Base-by-base conservation (phyloP, 108 stramenopile genomes). In the Pseudonitzschia delicatissima region DNA sequence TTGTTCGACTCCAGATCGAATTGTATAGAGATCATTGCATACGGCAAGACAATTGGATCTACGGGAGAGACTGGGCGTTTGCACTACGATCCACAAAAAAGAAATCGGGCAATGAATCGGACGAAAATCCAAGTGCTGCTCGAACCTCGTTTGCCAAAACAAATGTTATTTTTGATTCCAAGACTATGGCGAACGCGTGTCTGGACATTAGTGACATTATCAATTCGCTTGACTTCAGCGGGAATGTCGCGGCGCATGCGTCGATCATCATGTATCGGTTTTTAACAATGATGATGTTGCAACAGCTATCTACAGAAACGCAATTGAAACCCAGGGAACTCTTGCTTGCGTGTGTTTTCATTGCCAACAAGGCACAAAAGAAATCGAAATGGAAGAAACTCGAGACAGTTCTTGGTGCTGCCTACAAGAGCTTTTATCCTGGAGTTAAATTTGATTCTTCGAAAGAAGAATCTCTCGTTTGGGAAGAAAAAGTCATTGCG, bases 321-420 rank as follows among this genome's bases (percentile, higher is more conserved):
- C 76, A 78, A 65, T 45, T 84, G 55, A 88, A 88, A 73, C 69
- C 82, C 17, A 77, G 89, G 32, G 92, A 93, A 45, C 62, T 84
- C 13, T 63, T 79, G 39, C 67, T 93, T 12, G 92, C 87, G 21
- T 85, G 85, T 45, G 62, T 90, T 11, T 93, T 90, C 39, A 69
- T 93, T 45, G 92, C 92, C 7, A 90, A 88, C 59, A 93, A 93
- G 68, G 77, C 87, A 12, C 88, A 93, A 68, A 93, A 93, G 57
- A 66, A 73, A 12, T 57, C 68, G 45, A 87, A 82, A 63, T 93
- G 88, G 87, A 90, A 87, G 45, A 73, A 72, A 57, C 76, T 93
- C 25, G 92, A 93, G 32, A 61, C 53, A 8, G 67, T 93, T 3
- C 73, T 93, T 15, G 82, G 82, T 34, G 86, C 83, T 45, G 83